Base-by-base conservation (phyloP, 805 yeast species). In the Brettanomyces custersianus region DNA sequence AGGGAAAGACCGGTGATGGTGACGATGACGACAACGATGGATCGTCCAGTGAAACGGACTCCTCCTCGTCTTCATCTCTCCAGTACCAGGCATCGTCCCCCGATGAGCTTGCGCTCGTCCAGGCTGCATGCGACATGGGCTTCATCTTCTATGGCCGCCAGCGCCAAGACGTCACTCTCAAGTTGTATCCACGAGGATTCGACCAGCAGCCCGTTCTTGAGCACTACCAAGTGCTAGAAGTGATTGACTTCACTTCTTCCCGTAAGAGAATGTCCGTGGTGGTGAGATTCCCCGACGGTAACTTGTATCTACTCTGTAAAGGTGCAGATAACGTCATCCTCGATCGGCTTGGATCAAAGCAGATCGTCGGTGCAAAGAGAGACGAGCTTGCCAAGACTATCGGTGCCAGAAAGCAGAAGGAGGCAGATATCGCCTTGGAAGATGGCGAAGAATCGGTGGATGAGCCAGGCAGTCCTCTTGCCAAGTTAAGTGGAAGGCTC, bases 241-340 rank as follows among this genome's bases (percentile, higher is more conserved):
- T 74, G 2, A 78, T 92, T 39, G 96, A 90, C 39, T 92, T 92
- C 51, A 68, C 90, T 1, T 84, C 95, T 1, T 64, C 77, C 4
- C 74, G 99, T 50, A 92, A 92, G 59, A 71, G 98, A 52, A 92
- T 92, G 99, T 85, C 96, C 0, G 75, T 84, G n/a, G 55, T 90
- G 8, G 78, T 87, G 1, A 68, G 62, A 41, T 74, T 83, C 46
- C 95, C 96, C 0, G 81, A 83, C 52, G 74, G 74, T 5, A 69
- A 81, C 40, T 69, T 87, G 17, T 74, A 90, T 31, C 51, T 92
- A 43, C 63, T 92, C 29, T 86, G 95, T 59, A 92, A 92, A 59
- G 99, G 98, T 37, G 98, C 99, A 2, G 98, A 92, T 55, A 85
- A 85, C 49, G 71, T 90, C 9, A 84, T 92, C 33, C 55, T 88